Evolutionary conservation across 352 stramenopile genomes (phyloP), one percentile per base, ranked within the genome.

Genomic region (Saprolegnia diclina): DNA sequence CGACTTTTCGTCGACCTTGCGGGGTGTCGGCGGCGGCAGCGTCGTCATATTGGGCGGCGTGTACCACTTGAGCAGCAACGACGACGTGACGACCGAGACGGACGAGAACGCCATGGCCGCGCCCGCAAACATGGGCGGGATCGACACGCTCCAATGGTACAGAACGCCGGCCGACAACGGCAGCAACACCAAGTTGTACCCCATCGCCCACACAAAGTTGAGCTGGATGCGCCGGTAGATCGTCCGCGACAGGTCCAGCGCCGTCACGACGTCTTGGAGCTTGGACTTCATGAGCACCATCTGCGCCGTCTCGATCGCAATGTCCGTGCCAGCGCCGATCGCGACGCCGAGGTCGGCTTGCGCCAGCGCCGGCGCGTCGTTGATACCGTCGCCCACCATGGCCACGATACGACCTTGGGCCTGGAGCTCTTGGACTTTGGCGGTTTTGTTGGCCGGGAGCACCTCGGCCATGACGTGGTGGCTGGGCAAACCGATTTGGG

Each of bases 321-420:
- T 98, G 69, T 99, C 93, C 24, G 95, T 98, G 50, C 96, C 97
- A 50, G 84, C 90, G 10, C 95, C 97, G 26, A 98, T 94, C 19
- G 95, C 95, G 46, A 99, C 98, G 10, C 98, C 98, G 19, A 99
- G 78, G 75, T 99, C 89, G 5, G 97, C 96, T 79, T 98, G 89
- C 4, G 96, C 96, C 24, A 99, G 75, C 22, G 97, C 97, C 37
- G 97, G 97, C 19, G 95, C 97, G 78, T 99, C 98, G 77, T 99
- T 99, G 73, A 99, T 96, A 35, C 96, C 97, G 73, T 99, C 96
- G 7, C 96, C 96, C 21, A 99, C 91, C 93, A 99, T 98, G 5
- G 91, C 94, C 44, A 99, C 96, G 22, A 85, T 70, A 44, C 89
- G 82, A 10, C 93, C 95, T 46, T 19, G 11, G 2, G 62, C 26